Percentiles rank a stretch among this genome's conserved stretches.
Evolutionary conservation across 768 basidiomycete species (phyloP).

Genomic region (Kwoniella botswanensis): DNA sequence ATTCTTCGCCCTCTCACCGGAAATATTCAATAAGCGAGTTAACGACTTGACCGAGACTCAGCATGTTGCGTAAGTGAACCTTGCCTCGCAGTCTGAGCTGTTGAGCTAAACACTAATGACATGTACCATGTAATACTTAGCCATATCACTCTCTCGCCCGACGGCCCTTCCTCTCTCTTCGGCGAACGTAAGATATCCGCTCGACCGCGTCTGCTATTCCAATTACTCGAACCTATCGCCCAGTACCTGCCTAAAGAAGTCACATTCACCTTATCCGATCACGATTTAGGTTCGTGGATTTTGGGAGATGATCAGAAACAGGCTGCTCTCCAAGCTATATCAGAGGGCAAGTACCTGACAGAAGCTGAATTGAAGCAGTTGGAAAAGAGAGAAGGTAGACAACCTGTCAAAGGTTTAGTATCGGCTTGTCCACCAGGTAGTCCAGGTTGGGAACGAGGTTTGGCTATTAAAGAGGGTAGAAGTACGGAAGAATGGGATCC

Average conservation of each 20-base stretch:
- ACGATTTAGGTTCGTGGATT: conserved; percentile 54
- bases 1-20: conserved; percentile 75
- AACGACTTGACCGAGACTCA: conserved; percentile 29
- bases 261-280: conserved; percentile 51
- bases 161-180: conserved; percentile 26
- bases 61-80: conserved; percentile 44
- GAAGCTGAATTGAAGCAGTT: conserved; percentile 42
- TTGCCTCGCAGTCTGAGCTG: neutral
- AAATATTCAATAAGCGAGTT: conserved; percentile 49
- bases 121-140: conserved; percentile 16
- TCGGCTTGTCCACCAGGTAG: conserved; percentile 51
- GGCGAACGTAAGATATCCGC: conserved; percentile 38
- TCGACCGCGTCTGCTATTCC: conserved; percentile 46
- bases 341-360: conserved; percentile 35
- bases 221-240: conserved; percentile 47
- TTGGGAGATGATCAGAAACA: conserved; percentile 49
- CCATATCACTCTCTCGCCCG: conserved; percentile 46
- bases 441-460: conserved; percentile 33
- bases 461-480: conserved; percentile 21
- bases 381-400: conserved; percentile 47
- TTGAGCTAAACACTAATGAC: neutral
- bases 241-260: conserved; percentile 41
- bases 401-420: conserved; percentile 30
- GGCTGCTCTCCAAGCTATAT: conserved; percentile 35
- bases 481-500: conserved; percentile 2